Evolutionary conservation across 805 yeast species (phyloP).

Genomic region (Pichia cephalocereana): DNA sequence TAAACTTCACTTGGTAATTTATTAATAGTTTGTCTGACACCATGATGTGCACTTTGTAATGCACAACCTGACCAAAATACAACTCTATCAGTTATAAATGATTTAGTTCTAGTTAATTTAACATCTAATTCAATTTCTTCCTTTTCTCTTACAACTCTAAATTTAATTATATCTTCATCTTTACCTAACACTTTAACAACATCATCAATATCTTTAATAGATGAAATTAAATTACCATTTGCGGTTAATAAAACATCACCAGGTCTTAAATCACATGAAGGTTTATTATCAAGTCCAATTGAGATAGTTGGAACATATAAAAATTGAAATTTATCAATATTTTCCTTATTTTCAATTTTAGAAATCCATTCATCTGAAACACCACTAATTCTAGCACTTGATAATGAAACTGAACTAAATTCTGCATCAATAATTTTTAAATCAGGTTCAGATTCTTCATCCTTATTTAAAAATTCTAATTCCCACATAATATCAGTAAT

Average conservation of each 20-base stretch:
- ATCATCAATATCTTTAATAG: conserved; percentile 53
- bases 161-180: conserved; percentile 28
- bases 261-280: conserved; percentile 30
- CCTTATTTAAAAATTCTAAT: conserved; percentile 40
- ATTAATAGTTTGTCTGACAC: conserved; percentile 76
- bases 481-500: conserved; percentile 55
- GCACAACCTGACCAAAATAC: conserved; percentile 80
- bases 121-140: conserved; percentile 51
- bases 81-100: conserved; percentile 51
- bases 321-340: conserved; percentile 60
- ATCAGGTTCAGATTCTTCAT: conserved; percentile 38
- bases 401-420: conserved; percentile 55
- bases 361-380: conserved; percentile 79
- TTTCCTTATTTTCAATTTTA: conserved; percentile 42
- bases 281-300: conserved; percentile 21
- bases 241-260: conserved; percentile 77
- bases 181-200: conserved; percentile 33
- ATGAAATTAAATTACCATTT: conserved; percentile 53
- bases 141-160: conserved; percentile 67
- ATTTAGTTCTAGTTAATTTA: conserved; percentile 51
- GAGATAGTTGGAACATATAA: conserved; percentile 60
- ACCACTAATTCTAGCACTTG: conserved; percentile 77
- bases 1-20: conserved; percentile 78
- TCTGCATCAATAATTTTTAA: conserved; percentile 72
- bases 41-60: conserved; percentile 85